phyloP scores from a whole-genome alignment of 352 stramenopile genomes.

The Phytophthora citrophthora region DNA sequence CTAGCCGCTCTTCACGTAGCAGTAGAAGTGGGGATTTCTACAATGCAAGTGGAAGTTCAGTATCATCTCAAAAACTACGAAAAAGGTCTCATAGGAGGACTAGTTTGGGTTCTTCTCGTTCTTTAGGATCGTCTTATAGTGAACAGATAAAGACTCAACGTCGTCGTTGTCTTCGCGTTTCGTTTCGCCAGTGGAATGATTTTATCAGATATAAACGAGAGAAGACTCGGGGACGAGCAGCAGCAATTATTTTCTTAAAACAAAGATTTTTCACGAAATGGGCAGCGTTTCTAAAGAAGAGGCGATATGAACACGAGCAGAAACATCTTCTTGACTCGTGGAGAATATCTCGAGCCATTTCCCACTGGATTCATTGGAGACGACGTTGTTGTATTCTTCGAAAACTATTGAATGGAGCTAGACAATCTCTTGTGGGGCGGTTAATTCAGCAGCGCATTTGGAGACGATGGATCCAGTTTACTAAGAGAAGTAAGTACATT shows the following conservation, averaged over 20 bases:
- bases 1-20: conserved; percentile 5
- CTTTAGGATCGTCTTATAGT: neutral
- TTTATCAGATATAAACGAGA: conserved; percentile 27
- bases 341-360: conserved; percentile 23
- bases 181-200: conserved; percentile 41
- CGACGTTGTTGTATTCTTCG: conserved; percentile 3
- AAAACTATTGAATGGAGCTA: conserved; percentile 7
- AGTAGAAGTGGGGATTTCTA: conserved; percentile 8
- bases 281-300: conserved; percentile 7
- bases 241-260: conserved; percentile 27
- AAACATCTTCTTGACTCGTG: conserved; percentile 18
- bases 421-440: conserved; percentile 29
- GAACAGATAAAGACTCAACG: neutral
- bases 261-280: conserved; percentile 28
- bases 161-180: conserved; percentile 13
- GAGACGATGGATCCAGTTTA: conserved; percentile 35
- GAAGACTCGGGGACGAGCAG: conserved; percentile 12
- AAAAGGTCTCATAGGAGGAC: conserved; percentile 7
- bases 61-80: conserved; percentile 1
- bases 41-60: neutral
- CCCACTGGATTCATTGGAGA: conserved; percentile 6
- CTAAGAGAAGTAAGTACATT: conserved; percentile 14
- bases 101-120: conserved; percentile 5
- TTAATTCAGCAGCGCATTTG: conserved; percentile 37
- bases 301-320: conserved; percentile 23